phyloP scores from a whole-genome alignment of 352 stramenopile species.

The Phytophthora niederhauseri region DNA sequence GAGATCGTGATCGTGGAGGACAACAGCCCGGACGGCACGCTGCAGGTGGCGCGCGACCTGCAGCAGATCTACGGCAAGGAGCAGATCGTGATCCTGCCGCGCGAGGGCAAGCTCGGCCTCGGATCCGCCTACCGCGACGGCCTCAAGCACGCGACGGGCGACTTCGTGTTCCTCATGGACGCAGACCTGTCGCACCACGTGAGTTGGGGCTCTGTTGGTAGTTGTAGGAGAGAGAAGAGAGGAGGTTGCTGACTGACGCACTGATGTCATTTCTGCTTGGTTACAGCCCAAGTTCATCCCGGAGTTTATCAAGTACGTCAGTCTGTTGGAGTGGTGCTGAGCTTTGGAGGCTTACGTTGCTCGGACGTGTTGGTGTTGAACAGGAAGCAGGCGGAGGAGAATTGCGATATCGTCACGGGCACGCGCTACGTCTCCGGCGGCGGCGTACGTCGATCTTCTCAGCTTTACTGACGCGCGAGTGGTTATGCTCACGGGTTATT shows the following conservation, averaged over 20 bases:
- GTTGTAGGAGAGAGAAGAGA: neutral
- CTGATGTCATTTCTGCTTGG: neutral
- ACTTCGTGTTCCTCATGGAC: slow-evolving; percentile 99
- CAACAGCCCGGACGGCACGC: slow-evolving; percentile 96
- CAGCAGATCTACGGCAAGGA: slow-evolving; percentile 93
- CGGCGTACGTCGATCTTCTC: slow-evolving; percentile 74
- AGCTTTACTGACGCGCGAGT: neutral
- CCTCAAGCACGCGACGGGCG: slow-evolving; percentile 91
- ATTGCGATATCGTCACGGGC: slow-evolving; percentile 96
- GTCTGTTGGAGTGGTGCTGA: neutral
- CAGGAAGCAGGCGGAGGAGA: slow-evolving; percentile 73
- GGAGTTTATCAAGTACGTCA: slow-evolving; percentile 82
- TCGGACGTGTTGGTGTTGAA: slow-evolving; percentile 15
- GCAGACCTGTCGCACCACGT: slow-evolving; percentile 98
- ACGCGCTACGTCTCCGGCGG: slow-evolving; percentile 94
- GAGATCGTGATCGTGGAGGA: slow-evolving; percentile 99
- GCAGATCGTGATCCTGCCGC: slow-evolving; percentile 93
- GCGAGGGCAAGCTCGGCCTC: slow-evolving; percentile 96
- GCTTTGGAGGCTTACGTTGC: slow-evolving; percentile 14
- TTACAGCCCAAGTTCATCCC: slow-evolving; percentile 96
- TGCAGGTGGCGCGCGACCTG: slow-evolving; percentile 93
- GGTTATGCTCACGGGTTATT: neutral
- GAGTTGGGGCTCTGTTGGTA: neutral
- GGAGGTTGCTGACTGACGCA: neutral
- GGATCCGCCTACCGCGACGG: slow-evolving; percentile 97